phyloP scores from a whole-genome alignment of 495 filamentous ascomycete species.

The Ramalina peruviana region DNA sequence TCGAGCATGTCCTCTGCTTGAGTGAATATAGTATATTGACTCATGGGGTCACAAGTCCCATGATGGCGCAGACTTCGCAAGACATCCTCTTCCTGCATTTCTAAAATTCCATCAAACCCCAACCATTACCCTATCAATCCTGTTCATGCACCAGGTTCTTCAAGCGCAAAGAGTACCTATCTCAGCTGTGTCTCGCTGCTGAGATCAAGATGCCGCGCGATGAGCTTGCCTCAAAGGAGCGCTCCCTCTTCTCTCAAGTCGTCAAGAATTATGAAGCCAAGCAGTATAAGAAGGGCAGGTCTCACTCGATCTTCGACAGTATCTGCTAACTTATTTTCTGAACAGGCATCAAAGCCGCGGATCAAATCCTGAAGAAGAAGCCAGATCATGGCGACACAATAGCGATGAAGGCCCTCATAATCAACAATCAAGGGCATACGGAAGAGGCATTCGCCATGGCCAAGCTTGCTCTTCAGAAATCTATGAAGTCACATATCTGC shows the following conservation, averaged over 20 bases:
- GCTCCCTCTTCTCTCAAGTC: constrained; percentile 81
- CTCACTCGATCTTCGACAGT: constrained; percentile 4
- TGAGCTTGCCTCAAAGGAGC: constrained; percentile 77
- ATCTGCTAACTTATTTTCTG: not conserved
- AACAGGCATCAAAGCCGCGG: constrained; percentile 73
- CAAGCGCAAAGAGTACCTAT: not conserved
- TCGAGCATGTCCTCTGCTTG: too few relatives aligned
- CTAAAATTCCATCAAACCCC: too few relatives aligned
- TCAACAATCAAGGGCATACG: constrained; percentile 76
- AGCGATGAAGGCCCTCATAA: constrained; percentile 96
- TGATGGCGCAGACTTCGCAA: too few relatives aligned
- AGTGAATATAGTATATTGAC: too few relatives aligned
- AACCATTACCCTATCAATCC: too few relatives aligned
- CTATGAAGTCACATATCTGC: constrained; percentile 98
- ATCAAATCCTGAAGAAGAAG: constrained; percentile 86
- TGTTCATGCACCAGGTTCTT: too few relatives aligned
- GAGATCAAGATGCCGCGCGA: constrained; percentile 38
- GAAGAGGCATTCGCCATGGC: constrained; percentile 89
- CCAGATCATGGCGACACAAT: constrained; percentile 96
- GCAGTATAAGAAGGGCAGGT: constrained; percentile 84
- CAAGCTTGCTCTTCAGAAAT: constrained; percentile 77
- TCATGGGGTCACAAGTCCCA: too few relatives aligned
- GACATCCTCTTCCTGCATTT: too few relatives aligned
- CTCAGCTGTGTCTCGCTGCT: not conserved
- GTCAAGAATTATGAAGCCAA: constrained; percentile 94